Conservation (phyloP, 1,284 basidiomycete species). For the Vanrija humicola region DNA sequence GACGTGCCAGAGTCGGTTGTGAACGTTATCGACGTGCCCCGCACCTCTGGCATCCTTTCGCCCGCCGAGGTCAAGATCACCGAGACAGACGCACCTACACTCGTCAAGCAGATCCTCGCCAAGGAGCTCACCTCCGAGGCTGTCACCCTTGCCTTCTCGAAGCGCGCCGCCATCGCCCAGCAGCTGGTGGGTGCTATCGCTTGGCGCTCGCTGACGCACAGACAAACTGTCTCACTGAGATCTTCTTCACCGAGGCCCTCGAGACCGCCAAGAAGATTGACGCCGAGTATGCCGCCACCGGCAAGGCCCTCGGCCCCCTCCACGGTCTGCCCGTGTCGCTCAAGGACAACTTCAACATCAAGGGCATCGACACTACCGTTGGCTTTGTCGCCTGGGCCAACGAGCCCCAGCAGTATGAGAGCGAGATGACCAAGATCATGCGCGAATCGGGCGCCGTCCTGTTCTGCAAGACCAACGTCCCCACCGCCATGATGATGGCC, state of each 20-base stretch:
- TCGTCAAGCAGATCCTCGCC: constrained; percentile 25
- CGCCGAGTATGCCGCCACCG: constrained; percentile 38
- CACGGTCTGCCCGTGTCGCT: constrained; percentile 52
- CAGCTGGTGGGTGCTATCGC: constrained; percentile 64
- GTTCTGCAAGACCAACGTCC: constrained; percentile 42
- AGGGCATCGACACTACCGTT: constrained; percentile 31
- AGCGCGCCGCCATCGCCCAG: constrained; percentile 73
- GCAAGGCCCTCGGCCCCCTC: constrained; percentile 46
- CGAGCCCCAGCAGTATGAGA: constrained; percentile 10
- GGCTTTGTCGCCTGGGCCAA: constrained; percentile 18
- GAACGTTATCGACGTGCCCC: constrained; percentile 59
- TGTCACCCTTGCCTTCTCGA: constrained; percentile 58
- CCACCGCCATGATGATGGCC: constrained; percentile 41
- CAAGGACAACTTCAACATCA: constrained; percentile 27
- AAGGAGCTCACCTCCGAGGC: constrained; percentile 21
- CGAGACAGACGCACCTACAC: constrained; percentile 42
- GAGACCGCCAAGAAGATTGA: constrained; percentile 46
- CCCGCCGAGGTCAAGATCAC: constrained; percentile 65
- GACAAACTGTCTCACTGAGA: constrained; percentile 48
- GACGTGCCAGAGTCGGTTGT: neutral
- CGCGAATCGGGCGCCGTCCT: constrained; percentile 30
- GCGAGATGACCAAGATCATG: constrained; percentile 12
- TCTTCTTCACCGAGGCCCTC: constrained; percentile 46
- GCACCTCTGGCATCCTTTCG: constrained; percentile 59
- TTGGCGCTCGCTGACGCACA: constrained; percentile 75